Evolutionary conservation across 495 filamentous ascomycete genomes (phyloP).

Genomic region (Neurospora cerealis): DNA sequence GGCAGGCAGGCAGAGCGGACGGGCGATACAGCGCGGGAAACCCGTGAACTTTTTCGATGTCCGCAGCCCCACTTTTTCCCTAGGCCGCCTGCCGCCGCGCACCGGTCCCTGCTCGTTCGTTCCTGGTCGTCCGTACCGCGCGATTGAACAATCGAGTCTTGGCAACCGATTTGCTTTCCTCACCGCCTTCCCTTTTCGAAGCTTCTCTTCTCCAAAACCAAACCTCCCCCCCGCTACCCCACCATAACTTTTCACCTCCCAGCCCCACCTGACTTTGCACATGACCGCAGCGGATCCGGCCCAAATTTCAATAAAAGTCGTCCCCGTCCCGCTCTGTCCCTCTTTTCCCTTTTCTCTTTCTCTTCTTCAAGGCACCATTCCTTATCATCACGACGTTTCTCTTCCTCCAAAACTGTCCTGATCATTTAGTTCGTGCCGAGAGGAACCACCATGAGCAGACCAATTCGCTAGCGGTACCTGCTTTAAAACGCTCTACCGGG

Average conservation of each 20-base stretch:
- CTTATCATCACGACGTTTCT: constrained; percentile 43
- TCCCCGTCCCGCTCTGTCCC: too few relatives aligned
- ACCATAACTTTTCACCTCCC: neutral
- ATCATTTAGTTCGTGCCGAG: constrained; percentile 43
- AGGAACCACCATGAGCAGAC: constrained; percentile 27
- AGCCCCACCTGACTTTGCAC: neutral
- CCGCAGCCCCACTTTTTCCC: constrained; percentile 6
- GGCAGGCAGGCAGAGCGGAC: neutral
- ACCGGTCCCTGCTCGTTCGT: constrained; percentile 1
- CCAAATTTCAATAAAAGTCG: too few relatives aligned
- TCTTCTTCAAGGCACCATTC: constrained; percentile 35
- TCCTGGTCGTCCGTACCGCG: neutral
- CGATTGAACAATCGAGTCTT: neutral
- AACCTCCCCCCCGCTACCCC: neutral
- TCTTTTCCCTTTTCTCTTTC: constrained; percentile 10
- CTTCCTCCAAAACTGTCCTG: constrained; percentile 31
- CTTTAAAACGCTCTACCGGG: constrained; percentile 26
- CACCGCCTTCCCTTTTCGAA: constrained; percentile 3
- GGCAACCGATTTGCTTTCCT: neutral
- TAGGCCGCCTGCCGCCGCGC: neutral
- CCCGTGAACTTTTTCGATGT: constrained; percentile 24
- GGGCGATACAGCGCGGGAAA: neutral
- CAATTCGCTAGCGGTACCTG: constrained; percentile 46
- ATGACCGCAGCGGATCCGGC: neutral
- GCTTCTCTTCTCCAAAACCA: neutral